Base-by-base conservation (phyloP, 441 rosid genomes). In the Adansonia rubrostipa region DNA sequence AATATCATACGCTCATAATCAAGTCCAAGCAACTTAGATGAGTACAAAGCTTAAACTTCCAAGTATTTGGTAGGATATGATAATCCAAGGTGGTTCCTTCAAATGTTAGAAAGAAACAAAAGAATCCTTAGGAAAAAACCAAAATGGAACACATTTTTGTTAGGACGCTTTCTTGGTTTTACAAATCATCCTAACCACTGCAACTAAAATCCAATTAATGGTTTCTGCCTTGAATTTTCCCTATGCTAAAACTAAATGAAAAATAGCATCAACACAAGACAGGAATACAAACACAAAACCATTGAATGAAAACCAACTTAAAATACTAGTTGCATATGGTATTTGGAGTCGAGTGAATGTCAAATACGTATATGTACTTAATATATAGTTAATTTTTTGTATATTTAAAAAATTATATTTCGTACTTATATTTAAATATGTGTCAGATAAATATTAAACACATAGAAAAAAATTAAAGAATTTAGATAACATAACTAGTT, bases 111-210 rank as follows among this genome's bases (percentile, higher is more conserved):
- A 50, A 50, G 54, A 50, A 50, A 13, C 71, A 66, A 17, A 66
- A 5, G 17, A 69, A 47, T 20, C 36, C 40, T 19, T 7, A 8
- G 53, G 50, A 11, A 24, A 51, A 10, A 65, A 53, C 53, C 28
- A 80, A 80, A 44, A 63, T 5, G 47, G 22, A 73, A 13, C 76
- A 42, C 53, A 2, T 44, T 45, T 11, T 9, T 54, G 64, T 33
- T 72, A 5, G 9, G 62, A 54, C 40, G n/a, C 7, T 33, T 72
- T 54, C 50, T 72, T 56, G 76, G 47, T 54, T 51, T 11, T 42
- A 10, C 6, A 44, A 17, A n/a, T 3, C 50, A 64, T 40, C 71
- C 71, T 7, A 40, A 40, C 50, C 51, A 8, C 6, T 9, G 50
- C 66, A 61, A 28, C 67, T 28, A 11, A 5, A 28, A 28, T 24